Percentiles rank a stretch among this genome's conserved stretches.
Evolutionary conservation across 768 basidiomycete genomes (phyloP).

Genomic region (Amanita fuliginea): DNA sequence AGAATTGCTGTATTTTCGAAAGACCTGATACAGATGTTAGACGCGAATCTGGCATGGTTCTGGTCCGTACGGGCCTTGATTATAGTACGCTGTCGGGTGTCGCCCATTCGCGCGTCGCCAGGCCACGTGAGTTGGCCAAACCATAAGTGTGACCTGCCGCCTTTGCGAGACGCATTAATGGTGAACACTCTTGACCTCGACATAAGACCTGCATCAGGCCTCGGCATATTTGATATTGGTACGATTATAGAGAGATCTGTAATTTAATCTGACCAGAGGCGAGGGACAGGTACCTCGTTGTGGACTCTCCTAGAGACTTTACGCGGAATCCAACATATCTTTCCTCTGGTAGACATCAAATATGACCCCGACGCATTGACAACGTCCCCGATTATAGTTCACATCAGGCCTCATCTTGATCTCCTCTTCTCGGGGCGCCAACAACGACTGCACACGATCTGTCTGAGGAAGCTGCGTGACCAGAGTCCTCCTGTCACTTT

Average conservation of each 20-base stretch:
- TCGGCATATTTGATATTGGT: constrained; percentile 77
- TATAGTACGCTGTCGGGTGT: constrained; percentile 34
- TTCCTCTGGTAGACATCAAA: constrained; percentile 77
- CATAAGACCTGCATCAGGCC: constrained; percentile 61
- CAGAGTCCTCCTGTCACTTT: constrained; percentile 57
- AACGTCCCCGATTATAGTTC: constrained; percentile 65
- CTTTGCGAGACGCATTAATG: constrained; percentile 25
- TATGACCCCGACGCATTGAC: constrained; percentile 65
- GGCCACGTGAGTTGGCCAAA: not conserved
- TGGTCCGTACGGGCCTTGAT: constrained; percentile 31
- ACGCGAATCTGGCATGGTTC: not conserved
- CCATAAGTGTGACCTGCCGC: not conserved
- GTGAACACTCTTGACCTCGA: constrained; percentile 66
- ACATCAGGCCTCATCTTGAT: constrained; percentile 73
- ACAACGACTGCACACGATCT: constrained; percentile 74
- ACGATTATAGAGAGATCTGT: not conserved
- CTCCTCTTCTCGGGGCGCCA: constrained; percentile 74
- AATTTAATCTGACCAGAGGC: not conserved
- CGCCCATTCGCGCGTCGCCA: constrained; percentile 25
- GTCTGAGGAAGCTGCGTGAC: constrained; percentile 55
- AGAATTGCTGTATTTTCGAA: constrained; percentile 82
- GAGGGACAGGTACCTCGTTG: constrained; percentile 50
- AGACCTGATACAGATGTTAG: constrained; percentile 37
- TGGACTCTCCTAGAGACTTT: constrained; percentile 70
- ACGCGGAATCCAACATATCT: constrained; percentile 51